Evolutionary conservation across 805 yeast genomes (phyloP).

Genomic region (Ogataea naganishii): DNA sequence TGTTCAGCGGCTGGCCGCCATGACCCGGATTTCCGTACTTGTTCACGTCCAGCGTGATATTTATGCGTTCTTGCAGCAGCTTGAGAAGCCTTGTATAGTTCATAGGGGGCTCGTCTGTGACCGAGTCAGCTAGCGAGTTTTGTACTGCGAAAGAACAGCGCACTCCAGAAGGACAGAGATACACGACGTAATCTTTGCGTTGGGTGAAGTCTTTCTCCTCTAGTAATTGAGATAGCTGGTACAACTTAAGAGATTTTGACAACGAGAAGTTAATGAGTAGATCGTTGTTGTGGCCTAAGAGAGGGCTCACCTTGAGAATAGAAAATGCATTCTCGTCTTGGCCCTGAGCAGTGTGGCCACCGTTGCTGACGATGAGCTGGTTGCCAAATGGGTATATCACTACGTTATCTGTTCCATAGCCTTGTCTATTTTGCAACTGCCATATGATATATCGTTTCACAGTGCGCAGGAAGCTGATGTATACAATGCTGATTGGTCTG

Average conservation of each 20-base stretch:
- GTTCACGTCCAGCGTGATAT: conserved; percentile 10
- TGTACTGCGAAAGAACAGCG: conserved; percentile 33
- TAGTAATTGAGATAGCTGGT: conserved; percentile 11
- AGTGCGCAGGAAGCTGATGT: conserved; percentile 42
- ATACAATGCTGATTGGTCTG: conserved; percentile 24
- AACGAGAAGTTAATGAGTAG: conserved; percentile 27
- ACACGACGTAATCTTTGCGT: conserved; percentile 29
- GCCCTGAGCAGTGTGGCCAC: neutral
- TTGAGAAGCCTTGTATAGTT: conserved; percentile 28
- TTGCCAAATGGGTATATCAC: conserved; percentile 43
- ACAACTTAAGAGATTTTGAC: conserved; percentile 9
- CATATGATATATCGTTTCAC: conserved; percentile 30
- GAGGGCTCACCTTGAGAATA: conserved; percentile 38
- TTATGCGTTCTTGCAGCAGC: conserved; percentile 28
- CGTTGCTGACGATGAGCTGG: conserved; percentile 19
- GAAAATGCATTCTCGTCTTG: conserved; percentile 12
- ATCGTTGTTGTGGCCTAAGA: conserved; percentile 36
- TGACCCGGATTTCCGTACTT: conserved; percentile 14
- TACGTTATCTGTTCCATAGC: conserved; percentile 20
- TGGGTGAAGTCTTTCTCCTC: conserved; percentile 11
- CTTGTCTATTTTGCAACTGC: conserved; percentile 13
- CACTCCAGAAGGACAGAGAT: conserved; percentile 49
- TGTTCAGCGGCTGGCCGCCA: too few relatives aligned
- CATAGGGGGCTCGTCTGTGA: conserved; percentile 30
- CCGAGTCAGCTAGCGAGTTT: conserved; percentile 24